Evolutionary conservation across 305 asterid species (phyloP), one percentile per base, ranked within the genome.

Genomic region (Solanum hybrid): DNA sequence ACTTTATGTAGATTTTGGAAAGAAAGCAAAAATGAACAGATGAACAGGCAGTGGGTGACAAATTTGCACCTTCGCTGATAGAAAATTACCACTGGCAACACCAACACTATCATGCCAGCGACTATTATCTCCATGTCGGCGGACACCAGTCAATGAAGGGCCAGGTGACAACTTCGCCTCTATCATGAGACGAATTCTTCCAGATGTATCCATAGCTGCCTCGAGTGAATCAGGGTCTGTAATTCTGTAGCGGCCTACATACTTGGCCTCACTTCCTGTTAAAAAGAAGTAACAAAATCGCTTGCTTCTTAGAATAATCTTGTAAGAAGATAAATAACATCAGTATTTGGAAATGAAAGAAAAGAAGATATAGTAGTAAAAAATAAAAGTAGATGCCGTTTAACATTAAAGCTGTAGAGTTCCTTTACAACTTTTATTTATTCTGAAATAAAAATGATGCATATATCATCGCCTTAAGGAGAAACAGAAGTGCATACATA

Each of bases 81-180:
- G 92, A 91, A 96, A 97, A 92, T 97, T 97, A 89, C 99, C 99
- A 87, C 99, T 93, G 76, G 96, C 94, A 89, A 97, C 99, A 90
- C 95, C 89, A 86, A 97, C 98, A 90, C 98, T 95, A 90, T 93
- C 93, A 91, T 97, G 92, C 97, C 92, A 94, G 36, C 98, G 95
- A 33, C 96, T 93, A 84, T 95, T 97, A 67, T 97, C 97, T 69
- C 98, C 99, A 90, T 97, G 99, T 24, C 99, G 95, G 42, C 98
- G 98, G 76, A 94, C 69, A 29, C 97, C 97, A 88, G 94, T 93
- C 90, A 97, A 94, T 86, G 99, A 97, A 88, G 99, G 99, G 67
- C 99, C 98, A 28, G 98, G 98, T 11, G 99, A 97, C 57, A 97
- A 92, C 93, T 95, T 97, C 24, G 99, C 96, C 93, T 97, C 98